These are phyloP conservation scores for Melaleuca alternifolia DNA, from an alignment of 345 rosid species.

Conservation along the genomic window DNA sequence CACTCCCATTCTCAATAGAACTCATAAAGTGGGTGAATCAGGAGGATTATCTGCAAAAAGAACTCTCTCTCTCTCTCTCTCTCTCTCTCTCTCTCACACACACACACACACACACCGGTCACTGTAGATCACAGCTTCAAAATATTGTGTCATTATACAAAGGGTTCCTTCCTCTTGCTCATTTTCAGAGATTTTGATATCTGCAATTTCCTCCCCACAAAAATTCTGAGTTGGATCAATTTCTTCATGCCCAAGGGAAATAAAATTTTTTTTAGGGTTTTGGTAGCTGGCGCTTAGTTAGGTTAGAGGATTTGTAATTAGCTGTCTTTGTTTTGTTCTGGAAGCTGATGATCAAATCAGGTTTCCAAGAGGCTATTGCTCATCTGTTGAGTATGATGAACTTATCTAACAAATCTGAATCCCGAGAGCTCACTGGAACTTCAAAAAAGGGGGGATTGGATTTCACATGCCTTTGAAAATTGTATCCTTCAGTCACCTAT, in stretches of 20 bases:
- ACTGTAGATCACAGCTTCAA: not conserved
- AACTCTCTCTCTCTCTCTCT: not conserved
- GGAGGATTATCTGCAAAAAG: not conserved
- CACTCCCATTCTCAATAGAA: not conserved
- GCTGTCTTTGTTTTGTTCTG: not conserved
- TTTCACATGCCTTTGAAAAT: not conserved
- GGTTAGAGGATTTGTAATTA: not conserved
- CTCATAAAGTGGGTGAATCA: not conserved
- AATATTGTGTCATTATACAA: not conserved
- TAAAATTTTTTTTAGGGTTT: not conserved
- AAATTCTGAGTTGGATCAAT: not conserved
- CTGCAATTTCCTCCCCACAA: not conserved
- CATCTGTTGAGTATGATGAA: not conserved
- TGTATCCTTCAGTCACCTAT: not conserved
- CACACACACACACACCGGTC: not conserved
- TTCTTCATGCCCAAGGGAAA: not conserved
- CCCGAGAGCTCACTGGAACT: not conserved
- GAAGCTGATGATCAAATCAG: not conserved
- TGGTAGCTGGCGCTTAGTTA: not conserved
- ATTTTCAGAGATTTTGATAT: not conserved
- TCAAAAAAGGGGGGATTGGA: not conserved
- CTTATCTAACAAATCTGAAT: not conserved
- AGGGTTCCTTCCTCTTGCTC: not conserved
- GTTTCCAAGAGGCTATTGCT: not conserved
- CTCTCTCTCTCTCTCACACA: not conserved